Base-by-base conservation (phyloP, 1,284 basidiomycete genomes). In the Moesziomyces sp. region DNA sequence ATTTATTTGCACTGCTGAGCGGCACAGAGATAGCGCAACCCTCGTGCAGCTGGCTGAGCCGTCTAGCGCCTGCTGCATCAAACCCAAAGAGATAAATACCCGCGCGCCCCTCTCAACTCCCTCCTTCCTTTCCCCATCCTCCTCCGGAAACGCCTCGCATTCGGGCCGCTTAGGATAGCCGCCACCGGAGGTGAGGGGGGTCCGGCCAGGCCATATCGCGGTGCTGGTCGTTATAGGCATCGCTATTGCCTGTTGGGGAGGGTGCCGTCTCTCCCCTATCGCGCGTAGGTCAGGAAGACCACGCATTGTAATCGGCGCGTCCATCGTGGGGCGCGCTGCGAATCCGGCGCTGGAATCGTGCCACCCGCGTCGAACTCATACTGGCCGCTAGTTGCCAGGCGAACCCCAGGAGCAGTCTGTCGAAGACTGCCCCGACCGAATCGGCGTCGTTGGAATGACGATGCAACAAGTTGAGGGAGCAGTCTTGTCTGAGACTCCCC, bases 161-260 rank as follows among this genome's bases (percentile, higher is more conserved):
- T 28, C 26, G 5, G 26, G 26, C 26, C 26, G 26, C 26, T 28
- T 28, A 28, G 26, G 26, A 24, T 26, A 28, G 64, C 13, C n/a
- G 26, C 42, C 30, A 43, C 48, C 24, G 46, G 46, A 68, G 59
- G 65, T 47, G 51, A 54, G 58, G 30, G 40, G 65, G 65, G 58
- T 68, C 65, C 65, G 65, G 47, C 28, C 46, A 48, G 46, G 47
- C 43, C 42, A 45, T 33, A 21, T 24, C 21, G 46, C n/a, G 53
- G 30, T 19, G 53, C 30, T 47, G 30, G 58, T 46, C 43, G 51
- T 46, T 52, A 59, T 52, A 59, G 38, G 38, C 18, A 18, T 40
- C 38, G 30, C 1, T 33, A 33, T 3, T 33, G 30, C 30, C 30
- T 33, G 30, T 33, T n/a, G 38, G 38, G 38, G 38, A 40, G 38